Conservation (phyloP, 2,329 filamentous ascomycete species). For the Pseudonectria buxi region DNA sequence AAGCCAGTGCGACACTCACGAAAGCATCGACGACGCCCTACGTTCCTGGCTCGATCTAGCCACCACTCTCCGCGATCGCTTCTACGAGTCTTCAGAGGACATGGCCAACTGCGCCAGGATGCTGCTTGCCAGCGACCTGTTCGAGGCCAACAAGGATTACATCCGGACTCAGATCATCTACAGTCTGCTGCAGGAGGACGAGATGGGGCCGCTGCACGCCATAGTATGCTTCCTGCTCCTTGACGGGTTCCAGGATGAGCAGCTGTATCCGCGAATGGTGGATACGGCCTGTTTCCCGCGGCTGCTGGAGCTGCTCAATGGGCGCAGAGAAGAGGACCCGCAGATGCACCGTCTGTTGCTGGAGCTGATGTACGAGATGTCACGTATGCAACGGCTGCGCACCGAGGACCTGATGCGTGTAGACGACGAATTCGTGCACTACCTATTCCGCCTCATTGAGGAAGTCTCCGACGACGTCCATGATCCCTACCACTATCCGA, state of each 20-base stretch:
- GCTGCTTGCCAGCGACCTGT: conserved; percentile 70
- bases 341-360: conserved; percentile 74
- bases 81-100: conserved; percentile 70
- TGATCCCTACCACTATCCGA: conserved; percentile 92
- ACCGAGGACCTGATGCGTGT: conserved; percentile 69
- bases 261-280: conserved; percentile 81
- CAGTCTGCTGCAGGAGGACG: conserved; percentile 84
- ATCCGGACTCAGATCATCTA: conserved; percentile 90
- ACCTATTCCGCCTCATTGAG: conserved; percentile 84
- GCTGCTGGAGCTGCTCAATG: conserved; percentile 73
- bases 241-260: conserved; percentile 73
- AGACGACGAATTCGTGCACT: conserved; percentile 73
- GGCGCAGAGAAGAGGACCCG: conserved; percentile 56
- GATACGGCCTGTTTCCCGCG: conserved; percentile 76
- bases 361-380: conserved; percentile 94
- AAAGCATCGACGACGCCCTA: conserved; percentile 73
- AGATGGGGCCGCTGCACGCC: conserved; percentile 69
- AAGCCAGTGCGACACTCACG: conserved; percentile 43
- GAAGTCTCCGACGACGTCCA: conserved; percentile 76
- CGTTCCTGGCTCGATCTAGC: conserved; percentile 78
- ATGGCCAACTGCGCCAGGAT: conserved; percentile 72
- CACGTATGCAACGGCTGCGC: conserved; percentile 76
- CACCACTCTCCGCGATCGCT: conserved; percentile 67
- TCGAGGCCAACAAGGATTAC: conserved; percentile 70
- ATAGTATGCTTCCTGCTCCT: conserved; percentile 79